Base-by-base conservation (phyloP, 2,329 filamentous ascomycete genomes). In the Aspergillus sp. region DNA sequence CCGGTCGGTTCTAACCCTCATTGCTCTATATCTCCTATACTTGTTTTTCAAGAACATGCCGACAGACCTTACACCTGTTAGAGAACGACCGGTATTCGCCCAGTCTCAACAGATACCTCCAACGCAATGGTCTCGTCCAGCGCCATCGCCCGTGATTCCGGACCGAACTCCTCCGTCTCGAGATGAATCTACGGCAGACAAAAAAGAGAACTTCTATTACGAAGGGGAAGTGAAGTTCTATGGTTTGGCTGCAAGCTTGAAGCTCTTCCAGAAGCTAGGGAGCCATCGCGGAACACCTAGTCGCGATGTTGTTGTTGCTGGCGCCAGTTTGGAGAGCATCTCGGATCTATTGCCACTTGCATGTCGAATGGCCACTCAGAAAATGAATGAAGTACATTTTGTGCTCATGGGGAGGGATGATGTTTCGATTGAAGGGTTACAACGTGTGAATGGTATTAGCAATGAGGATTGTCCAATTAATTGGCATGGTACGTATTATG, bases 391-490 rank as follows among this genome's bases (percentile, higher is more conserved):
- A 56, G 90, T 96, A 8, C 93, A 97, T 68, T 87, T 95, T 65
- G 87, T 83, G 0, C 73, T 97, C 3, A 81, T 95, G 73, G 87
- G 91, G 46, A 81, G 87, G 53, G 87, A 85, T 54, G 81, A 86
- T 11, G 81, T 96, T 47, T 75, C 82, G 0, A 71, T 95, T 47
- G 79, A 85, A 13, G 82, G 88, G 32, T 76, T 97, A 30, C 79
- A 86, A 60, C 77, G 83, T 48, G 78, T 96, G 53, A 96, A 96
- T 68, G 90, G 90, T 30, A 80, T 96, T n/a, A 81, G 84, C 44
- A 76, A 83, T 38, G 67, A 67, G 2, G 76, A 74, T 3, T 97
- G 94, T 69, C 79, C 82, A 16, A 77, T 95, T 11, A 68, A 73
- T 43, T 83, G 81, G 76, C 83, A 86, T 66, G 82, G 73, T 74